These are phyloP conservation scores for Neurospora intermedia DNA, from an alignment of 495 filamentous ascomycete genomes.

Conservation along the genomic window DNA sequence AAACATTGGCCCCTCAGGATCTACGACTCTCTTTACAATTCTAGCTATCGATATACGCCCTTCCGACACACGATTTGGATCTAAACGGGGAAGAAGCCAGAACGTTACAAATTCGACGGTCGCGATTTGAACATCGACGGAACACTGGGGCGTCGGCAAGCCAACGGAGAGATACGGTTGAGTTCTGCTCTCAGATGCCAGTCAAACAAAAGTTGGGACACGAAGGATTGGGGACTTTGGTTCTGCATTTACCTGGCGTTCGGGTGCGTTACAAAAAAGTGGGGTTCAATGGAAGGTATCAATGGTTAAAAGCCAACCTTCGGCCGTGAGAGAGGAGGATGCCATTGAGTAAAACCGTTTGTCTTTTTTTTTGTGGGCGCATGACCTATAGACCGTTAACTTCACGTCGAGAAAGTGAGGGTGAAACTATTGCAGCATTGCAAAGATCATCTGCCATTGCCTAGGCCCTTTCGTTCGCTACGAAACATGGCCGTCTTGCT, in stretches of 20 bases:
- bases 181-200: background rate
- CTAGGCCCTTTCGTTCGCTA: background rate
- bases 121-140: background rate
- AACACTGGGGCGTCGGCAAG: background rate
- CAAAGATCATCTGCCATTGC: background rate
- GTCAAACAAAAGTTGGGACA: background rate
- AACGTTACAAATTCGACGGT: background rate
- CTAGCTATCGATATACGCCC: background rate
- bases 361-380: background rate
- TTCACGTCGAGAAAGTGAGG: background rate
- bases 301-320: background rate
- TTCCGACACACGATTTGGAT: background rate
- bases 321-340: background rate
- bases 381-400: background rate
- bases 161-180: background rate
- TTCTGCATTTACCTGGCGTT: background rate
- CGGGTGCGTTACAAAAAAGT: background rate
- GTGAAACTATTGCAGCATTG: background rate
- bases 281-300: background rate
- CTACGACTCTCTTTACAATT: background rate
- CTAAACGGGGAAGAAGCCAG: background rate
- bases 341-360: background rate
- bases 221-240: background rate
- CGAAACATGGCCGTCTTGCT: background rate
- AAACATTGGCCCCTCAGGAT: background rate